Conservation (phyloP, 306 rosid genomes). For the Macrotyloma uniflorum region DNA sequence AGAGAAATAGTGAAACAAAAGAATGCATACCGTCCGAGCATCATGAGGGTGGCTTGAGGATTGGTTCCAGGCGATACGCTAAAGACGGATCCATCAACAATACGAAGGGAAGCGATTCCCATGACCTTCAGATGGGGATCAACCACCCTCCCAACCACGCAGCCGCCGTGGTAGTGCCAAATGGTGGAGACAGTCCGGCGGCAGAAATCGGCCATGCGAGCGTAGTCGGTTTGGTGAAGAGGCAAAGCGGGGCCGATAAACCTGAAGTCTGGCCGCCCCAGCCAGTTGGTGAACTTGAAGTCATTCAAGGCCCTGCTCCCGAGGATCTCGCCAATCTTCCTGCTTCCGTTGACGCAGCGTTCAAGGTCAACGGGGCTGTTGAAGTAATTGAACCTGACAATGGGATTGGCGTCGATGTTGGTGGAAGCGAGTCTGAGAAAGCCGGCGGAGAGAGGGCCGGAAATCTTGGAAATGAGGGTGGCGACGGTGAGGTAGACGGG, state of each 20-base stretch:
- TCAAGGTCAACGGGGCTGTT: slow-evolving; percentile 56
- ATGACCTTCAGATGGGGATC: slow-evolving; percentile 56
- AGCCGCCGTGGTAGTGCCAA: slow-evolving; percentile 97
- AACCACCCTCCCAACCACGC: slow-evolving; percentile 83
- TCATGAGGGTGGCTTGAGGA: slow-evolving; percentile 91
- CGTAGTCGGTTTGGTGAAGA: slow-evolving; percentile 35
- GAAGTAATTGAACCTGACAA: slow-evolving; percentile 86
- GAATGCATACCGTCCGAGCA: slow-evolving; percentile 73
- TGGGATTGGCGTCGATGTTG: slow-evolving; percentile 62
- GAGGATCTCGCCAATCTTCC: slow-evolving; percentile 62
- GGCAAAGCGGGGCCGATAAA: slow-evolving; percentile 85
- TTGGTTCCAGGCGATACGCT: slow-evolving; percentile 85
- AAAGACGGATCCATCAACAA: slow-evolving; percentile 85
- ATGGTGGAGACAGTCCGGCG: slow-evolving; percentile 79
- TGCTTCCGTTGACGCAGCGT: slow-evolving; percentile 78
- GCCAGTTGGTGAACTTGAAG: slow-evolving; percentile 63
- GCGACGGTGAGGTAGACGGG: slow-evolving; percentile 76
- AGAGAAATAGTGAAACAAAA: no score
- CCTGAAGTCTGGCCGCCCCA: slow-evolving; percentile 63
- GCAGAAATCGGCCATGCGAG: slow-evolving; percentile 72
- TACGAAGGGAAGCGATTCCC: slow-evolving; percentile 64
- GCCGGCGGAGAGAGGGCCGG: slow-evolving; percentile 69
- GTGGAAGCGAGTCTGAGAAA: slow-evolving; percentile 65
- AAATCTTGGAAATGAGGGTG: slow-evolving; percentile 73
- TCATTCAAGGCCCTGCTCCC: slow-evolving; percentile 64